Evolutionary conservation across 768 basidiomycete genomes (phyloP), one percentile per base, ranked within the genome.

Genomic region (Lactarius tabidus): DNA sequence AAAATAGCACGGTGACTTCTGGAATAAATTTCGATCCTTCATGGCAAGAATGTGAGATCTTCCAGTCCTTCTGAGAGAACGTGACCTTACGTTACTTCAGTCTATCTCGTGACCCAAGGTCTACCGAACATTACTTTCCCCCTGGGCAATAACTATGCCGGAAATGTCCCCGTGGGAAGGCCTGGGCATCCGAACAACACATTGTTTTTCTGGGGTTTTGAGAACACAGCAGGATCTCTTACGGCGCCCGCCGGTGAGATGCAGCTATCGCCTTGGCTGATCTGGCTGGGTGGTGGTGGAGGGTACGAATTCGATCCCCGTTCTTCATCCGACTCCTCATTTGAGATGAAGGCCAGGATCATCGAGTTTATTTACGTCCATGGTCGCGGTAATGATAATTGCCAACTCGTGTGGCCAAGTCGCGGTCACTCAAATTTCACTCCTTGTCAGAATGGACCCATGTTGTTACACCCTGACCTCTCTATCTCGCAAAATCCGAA

Each of bases 321-420:
- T 51, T 23, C 23, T 51, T 36, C n/a, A n/a, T 9, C 55, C 15
- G 15, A 52, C 12, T 3, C 36, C 29, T 39, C 36, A 55, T 51
- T 29, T 48, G 31, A 14, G 12, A 23, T 18, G 17, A 59, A 81
- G 89, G 20, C 88, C 89, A 3, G 89, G 89, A 23, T 82, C 87
- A 6, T 90, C 89, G 15, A 88, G 88, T 72, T 76, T 90, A 71
- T 75, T 81, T 53, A 88, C 88, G 6, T 74, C 87, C 57, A 76
- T 88, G 56, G 82, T 86, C 39, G 88, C 89, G 80, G 73, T 72
- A 45, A 29, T n/a, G 28, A 20, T 51, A 7, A n/a, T n/a, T 20
- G 15, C 33, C 38, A 8, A 28, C 29, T 36, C 54, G 12, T 29
- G 6, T 33, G 12, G 41, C 39, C 6, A 20, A 26, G 17, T 23